These are phyloP conservation scores for Rhododendron kiyosumense DNA, from an alignment of 148 eudicot species.

Conservation along the genomic window DNA sequence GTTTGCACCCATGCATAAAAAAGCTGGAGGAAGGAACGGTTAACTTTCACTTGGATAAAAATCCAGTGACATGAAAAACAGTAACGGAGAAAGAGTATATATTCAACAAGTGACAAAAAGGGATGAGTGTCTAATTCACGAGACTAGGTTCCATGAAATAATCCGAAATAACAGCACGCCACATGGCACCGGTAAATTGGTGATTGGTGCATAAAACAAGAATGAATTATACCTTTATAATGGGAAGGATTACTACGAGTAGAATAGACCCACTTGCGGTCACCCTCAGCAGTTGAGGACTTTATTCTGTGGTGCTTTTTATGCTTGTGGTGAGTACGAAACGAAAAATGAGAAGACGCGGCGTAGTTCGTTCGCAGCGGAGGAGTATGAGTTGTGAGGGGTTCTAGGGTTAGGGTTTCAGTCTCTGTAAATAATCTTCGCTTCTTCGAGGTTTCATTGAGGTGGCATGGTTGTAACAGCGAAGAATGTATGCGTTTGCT, in stretches of 20 bases:
- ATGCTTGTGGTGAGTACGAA: background rate
- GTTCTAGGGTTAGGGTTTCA: constrained; percentile 20
- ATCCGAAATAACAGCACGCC: background rate
- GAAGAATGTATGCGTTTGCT: background rate
- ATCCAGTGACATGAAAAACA: background rate
- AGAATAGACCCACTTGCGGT: constrained; percentile 42
- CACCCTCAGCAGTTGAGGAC: constrained; percentile 1
- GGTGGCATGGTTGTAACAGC: background rate
- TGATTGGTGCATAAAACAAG: background rate
- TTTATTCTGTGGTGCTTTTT: background rate
- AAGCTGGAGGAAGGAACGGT: background rate
- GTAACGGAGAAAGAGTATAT: background rate
- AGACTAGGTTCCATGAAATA: background rate
- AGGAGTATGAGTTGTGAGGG: background rate
- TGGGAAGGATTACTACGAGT: constrained; percentile 29
- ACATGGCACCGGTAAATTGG: background rate
- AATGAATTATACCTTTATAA: constrained; percentile 23
- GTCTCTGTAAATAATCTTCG: constrained; percentile 18
- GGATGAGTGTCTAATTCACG: background rate
- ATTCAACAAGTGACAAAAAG: background rate
- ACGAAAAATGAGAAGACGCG: constrained; percentile 17
- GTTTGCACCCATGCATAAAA: background rate
- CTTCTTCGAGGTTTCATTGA: constrained; percentile 9
- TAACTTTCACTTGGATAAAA: background rate
- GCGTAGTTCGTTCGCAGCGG: background rate